These are phyloP conservation scores for Dendrobium chrysotoxum DNA, from an alignment of 106 monocot genomes.

Conservation along the genomic window DNA sequence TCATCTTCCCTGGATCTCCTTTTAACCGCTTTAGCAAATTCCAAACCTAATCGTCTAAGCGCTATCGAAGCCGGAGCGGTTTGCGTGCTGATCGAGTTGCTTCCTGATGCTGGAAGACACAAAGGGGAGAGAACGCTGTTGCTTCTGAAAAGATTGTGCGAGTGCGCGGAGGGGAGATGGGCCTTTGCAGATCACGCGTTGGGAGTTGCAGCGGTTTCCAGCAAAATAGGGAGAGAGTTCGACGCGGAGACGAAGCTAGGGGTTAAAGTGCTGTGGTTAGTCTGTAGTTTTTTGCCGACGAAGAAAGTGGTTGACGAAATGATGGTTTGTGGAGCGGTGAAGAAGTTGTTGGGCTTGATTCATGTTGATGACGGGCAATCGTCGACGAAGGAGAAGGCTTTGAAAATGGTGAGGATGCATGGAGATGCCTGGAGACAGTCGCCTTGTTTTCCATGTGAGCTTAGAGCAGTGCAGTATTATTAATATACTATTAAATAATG, in stretches of 20 bases:
- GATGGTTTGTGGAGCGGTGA: constrained; percentile 50
- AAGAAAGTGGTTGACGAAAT: constrained; percentile 64
- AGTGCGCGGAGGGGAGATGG: constrained; percentile 66
- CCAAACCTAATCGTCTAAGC: constrained; percentile 34
- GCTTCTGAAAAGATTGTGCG: constrained; percentile 52
- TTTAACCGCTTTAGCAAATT: constrained; percentile 20
- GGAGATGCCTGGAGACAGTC: constrained; percentile 52
- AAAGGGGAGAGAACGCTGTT: constrained; percentile 49
- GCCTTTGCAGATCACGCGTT: constrained; percentile 58
- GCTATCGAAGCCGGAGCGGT: constrained; percentile 66
- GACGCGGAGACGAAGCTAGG: constrained; percentile 54
- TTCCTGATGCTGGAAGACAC: constrained; percentile 43
- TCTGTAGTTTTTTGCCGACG: constrained; percentile 34
- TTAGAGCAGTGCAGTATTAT: constrained; percentile 2
- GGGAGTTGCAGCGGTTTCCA: constrained; percentile 51
- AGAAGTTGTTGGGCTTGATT: constrained; percentile 50
- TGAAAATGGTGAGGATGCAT: constrained; percentile 55
- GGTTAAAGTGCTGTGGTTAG: constrained; percentile 68
- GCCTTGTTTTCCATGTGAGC: constrained; percentile 52
- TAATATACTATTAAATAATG: too few species aligned
- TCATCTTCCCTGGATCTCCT: constrained; percentile 51
- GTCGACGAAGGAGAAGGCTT: constrained; percentile 44
- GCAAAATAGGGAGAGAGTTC: constrained; percentile 57
- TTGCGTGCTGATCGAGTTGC: constrained; percentile 54
- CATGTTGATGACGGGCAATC: constrained; percentile 35